phyloP scores from a whole-genome alignment of 2,329 filamentous ascomycete genomes.

The Dactylellina leptospora region DNA sequence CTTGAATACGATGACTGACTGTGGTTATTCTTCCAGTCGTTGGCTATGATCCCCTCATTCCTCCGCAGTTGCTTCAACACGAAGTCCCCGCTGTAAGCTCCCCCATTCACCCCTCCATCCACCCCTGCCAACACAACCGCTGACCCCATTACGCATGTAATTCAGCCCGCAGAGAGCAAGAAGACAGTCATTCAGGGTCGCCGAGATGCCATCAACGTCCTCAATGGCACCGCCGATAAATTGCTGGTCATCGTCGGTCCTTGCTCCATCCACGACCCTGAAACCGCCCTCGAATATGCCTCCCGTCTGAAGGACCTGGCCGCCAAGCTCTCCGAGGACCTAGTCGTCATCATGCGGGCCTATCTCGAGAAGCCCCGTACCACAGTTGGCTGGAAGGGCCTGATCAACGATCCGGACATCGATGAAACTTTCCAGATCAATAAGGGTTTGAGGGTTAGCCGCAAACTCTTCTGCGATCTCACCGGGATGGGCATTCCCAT shows the following conservation, averaged over 20 bases:
- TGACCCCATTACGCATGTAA: constrained; percentile 17
- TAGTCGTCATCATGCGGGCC: constrained; percentile 95
- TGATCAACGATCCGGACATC: constrained; percentile 98
- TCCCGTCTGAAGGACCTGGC: constrained; percentile 77
- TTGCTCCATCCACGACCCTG: constrained; percentile 95
- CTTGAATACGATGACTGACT: constrained; percentile 6
- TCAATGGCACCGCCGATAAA: constrained; percentile 69
- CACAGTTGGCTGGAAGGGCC: constrained; percentile 97
- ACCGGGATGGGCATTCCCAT: constrained; percentile 94
- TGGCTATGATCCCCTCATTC: constrained; percentile 57
- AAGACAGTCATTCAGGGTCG: constrained; percentile 69
- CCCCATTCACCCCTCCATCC: not conserved
- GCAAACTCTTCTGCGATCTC: constrained; percentile 91
- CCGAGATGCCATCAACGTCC: constrained; percentile 69
- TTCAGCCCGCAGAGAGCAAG: constrained; percentile 62
- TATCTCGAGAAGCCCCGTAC: constrained; percentile 99
- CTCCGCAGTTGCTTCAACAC: constrained; percentile 56
- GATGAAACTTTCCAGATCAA: constrained; percentile 99
- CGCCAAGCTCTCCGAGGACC: constrained; percentile 82
- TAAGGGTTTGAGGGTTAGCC: constrained; percentile 86
- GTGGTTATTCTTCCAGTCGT: constrained; percentile 51
- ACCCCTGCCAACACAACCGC: constrained; percentile 7
- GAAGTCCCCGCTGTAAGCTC: constrained; percentile 55
- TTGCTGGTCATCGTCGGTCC: constrained; percentile 86
- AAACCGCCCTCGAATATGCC: constrained; percentile 91